Base-by-base conservation (phyloP, 1,139 yeast genomes). In the Suzukiozyma palmioleophila region DNA sequence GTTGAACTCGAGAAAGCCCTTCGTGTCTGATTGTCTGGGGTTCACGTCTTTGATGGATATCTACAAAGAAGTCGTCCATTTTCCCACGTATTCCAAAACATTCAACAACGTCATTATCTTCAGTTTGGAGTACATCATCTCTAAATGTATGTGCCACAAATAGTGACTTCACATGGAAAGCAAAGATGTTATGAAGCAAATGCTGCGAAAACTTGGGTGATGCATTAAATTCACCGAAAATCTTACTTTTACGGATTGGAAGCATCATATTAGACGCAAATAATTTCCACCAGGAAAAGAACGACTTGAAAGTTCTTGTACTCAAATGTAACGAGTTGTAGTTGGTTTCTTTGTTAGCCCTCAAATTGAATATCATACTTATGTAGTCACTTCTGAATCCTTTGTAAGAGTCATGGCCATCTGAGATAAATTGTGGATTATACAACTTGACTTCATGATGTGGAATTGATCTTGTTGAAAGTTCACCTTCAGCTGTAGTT, bases 401-500 rank as follows among this genome's bases (percentile, higher is more conserved):
- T 16, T 51, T 50, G 47, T 64, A 72, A 0, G 75, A 69, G 44
- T 72, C 77, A 44, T 63, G 55, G 0, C 54, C 59, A 2, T 62
- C 56, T 9, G 66, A 51, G 3, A 85, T 77, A 52, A 54, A 77
- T 3, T 77, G 67, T 0, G 96, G 96, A 52, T 84, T 79, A 39
- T 64, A 69, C 30, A 88, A 60, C 21, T 75, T 62, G 8, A 89
- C 72, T 3, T 82, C 78, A 57, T 82, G 84, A 58, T 90, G 97
- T 0, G 94, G 88, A 26, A 60, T 69, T 44, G 80, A 79, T 1
- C 76, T 64, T 21, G 69, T 66, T 0, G 85, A 73, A 45, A 83
- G 69, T 3, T 62, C 49, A 2, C 68, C 69, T 11, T 49, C 45
- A 43, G 66, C 58, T 12, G 51, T 50, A 44, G 66, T 59, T 40